Base-by-base conservation (phyloP, 2,329 filamentous ascomycete species). In the Colletotrichum godetiae region DNA sequence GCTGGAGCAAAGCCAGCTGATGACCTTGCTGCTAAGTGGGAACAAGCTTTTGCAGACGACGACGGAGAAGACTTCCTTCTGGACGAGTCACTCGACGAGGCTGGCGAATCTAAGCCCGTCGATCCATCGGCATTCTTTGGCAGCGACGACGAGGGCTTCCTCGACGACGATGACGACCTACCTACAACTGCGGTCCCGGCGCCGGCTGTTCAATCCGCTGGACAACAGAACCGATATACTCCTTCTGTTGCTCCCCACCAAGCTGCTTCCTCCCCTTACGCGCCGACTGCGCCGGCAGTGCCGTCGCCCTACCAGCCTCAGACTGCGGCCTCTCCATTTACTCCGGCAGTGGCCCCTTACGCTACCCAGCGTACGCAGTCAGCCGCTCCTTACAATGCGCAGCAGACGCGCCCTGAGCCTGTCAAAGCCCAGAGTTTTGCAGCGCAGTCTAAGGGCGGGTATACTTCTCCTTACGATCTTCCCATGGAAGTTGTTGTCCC, bases 381-480 rank as follows among this genome's bases (percentile, higher is more conserved):
- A 19, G 76, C 79, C 7, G 75, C 81, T 33, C 82, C 81, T 37
- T 87, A 85, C 75, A 84, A 82, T 1, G 79, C 82, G 37, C 80
- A 81, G 29, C 81, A 82, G 52, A 77, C 79, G 0, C 82, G 80
- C 13, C 86, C 87, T n/a, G 84, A 88, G 74, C 77, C 88, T 72
- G 82, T 83, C 35, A 91, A 91, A 82, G 87, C 90, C 1, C 91
- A 97, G 80, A 98, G 96, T 82, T 99, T 98, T 82, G 94, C 90
- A 6, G 93, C 96, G 81, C 97, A 97, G 82, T 86, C 94, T 3
- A 98, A 97, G 83, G 94, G 94, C 68, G 95, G 96, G 8, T 99
- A 99, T 81, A 89, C 93, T 61, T 98, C 96, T 24, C 97, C 97
- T 0, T 99, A 98, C 78, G 97, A 99, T 83, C 87, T 99, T 24